These are phyloP conservation scores for Calonectria pseudoreteaudii DNA, from an alignment of 2,329 filamentous ascomycete species.

Conservation along the genomic window DNA sequence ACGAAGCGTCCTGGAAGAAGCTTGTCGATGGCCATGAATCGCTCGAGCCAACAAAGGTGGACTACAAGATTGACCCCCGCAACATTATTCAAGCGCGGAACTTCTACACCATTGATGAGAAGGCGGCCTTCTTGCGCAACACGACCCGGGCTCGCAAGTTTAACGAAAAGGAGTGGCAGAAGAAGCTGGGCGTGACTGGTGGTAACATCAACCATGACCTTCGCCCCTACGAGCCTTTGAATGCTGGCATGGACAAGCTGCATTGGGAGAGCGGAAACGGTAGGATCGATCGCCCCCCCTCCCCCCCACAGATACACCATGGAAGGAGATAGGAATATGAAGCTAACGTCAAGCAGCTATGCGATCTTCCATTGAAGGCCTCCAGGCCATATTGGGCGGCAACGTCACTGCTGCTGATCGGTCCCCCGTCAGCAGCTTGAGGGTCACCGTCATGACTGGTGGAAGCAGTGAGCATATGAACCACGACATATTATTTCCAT, in stretches of 20 bases:
- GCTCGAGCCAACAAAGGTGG: not conserved
- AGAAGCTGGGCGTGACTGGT: not conserved
- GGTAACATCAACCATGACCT: not conserved
- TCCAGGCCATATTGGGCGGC: not conserved
- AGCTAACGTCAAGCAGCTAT: slow-evolving; percentile 7
- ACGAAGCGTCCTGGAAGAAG: not conserved
- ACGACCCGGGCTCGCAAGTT: not conserved
- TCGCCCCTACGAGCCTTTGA: not conserved
- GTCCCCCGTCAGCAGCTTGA: not conserved
- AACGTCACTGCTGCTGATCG: not conserved
- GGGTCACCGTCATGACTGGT: slow-evolving; percentile 11
- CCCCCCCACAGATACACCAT: too few species aligned
- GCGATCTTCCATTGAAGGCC: not conserved
- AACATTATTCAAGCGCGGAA: not conserved
- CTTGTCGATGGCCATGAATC: not conserved
- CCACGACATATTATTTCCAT: not conserved
- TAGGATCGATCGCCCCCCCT: too few species aligned
- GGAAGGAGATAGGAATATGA: too few species aligned
- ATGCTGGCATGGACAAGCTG: not conserved
- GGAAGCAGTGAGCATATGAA: slow-evolving; percentile 9
- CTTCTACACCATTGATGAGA: not conserved
- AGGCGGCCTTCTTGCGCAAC: not conserved
- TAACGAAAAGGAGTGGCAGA: not conserved
- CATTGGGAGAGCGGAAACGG: slow-evolving; percentile 15
- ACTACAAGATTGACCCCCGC: not conserved